Evolutionary conservation across 306 rosid species (phyloP), one percentile per base, ranked within the genome.

Genomic region (Quillaja saponaria): DNA sequence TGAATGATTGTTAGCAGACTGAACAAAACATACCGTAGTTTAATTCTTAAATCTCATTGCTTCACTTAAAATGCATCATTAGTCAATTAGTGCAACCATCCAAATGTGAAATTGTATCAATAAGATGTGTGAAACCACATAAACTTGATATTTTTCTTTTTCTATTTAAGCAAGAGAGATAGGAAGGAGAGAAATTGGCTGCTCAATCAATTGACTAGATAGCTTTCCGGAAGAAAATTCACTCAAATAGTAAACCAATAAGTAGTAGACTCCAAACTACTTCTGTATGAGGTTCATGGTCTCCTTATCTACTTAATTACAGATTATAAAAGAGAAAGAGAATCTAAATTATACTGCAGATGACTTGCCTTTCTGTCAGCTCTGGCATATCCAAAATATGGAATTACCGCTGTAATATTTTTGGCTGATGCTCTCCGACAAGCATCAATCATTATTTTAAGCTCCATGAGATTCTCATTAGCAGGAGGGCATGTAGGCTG

Each of bases 311-410:
- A 64, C 53, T 55, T 12, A 55, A 12, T 25, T 17, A 39, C 14
- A 18, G 4, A 48, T n/a, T 59, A 13, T 31, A 49, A 55, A 46
- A 9, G 40, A 20, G 13, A 25, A 49, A 19, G 13, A 55, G 39
- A 17, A 61, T 19, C 39, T 48, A 63, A 34, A 40, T 28, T 15
- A 45, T 10, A 14, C 25, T 2, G 13, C 19, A 61, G 31, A 45
- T 57, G 49, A 75, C 78, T 79, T 76, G 77, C 99, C 96, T 92
- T 92, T 81, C 96, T 86, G 71, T 92, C 95, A 49, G 99, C 95
- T 78, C 99, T 82, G 56, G 99, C 96, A 76, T 92, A 92, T 72
- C 99, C 99, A 73, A 92, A 92, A 75, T 92, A 92, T 8, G 96
- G 99, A 79, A 87, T 87, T 18, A 92, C 99, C 2, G 94, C 97